Evolutionary conservation across 371 early-diverging fungal species (phyloP), one percentile per base, ranked within the genome.

Genomic region (Zancudomyces culisetae): DNA sequence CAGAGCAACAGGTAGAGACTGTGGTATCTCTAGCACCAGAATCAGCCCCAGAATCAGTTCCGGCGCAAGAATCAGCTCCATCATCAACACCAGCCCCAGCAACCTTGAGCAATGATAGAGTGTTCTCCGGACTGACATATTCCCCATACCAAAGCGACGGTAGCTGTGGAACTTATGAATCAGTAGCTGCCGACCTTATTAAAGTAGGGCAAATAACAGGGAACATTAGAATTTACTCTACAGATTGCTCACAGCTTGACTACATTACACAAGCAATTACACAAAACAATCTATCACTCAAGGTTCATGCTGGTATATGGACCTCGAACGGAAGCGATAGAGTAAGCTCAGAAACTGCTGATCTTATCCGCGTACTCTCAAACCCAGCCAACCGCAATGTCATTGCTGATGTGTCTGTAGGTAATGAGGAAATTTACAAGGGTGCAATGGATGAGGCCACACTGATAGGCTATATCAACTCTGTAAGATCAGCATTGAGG

Each of bases 91-190:
- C 35, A 35, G 10, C 35, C 6, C 35, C 35, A 10, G 35, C 35
- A 10, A 35, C 35, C 6, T 6, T 6, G 10, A 10, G 10, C 6
- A 35, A 18, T 45, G 45, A 18, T 10, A 45, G 28, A 27, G 18
- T 10, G 12, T 56, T 66, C 42, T 66, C 57, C 60, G 67, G 66
- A 1, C 52, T 66, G 41, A 60, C 56, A 12, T 66, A 66, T 48
- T 66, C 67, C 3, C 67, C 67, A 1, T 66, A 66, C 52, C 66
- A 66, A 48, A 43, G 42, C 23, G 67, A 66, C 29, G 67, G 67
- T 8, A 55, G 61, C 10, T 66, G 67, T 52, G 59, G 65, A 0
- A 59, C 55, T 28, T 39, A 43, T 22, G 42, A 22, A n/a, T 27
- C 51, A 1, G 56, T 66, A 23, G 22, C 61, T 1, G 27, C 35